These are phyloP conservation scores for Boletus rubroflammeus DNA, from an alignment of 768 basidiomycete genomes.

Conservation along the genomic window DNA sequence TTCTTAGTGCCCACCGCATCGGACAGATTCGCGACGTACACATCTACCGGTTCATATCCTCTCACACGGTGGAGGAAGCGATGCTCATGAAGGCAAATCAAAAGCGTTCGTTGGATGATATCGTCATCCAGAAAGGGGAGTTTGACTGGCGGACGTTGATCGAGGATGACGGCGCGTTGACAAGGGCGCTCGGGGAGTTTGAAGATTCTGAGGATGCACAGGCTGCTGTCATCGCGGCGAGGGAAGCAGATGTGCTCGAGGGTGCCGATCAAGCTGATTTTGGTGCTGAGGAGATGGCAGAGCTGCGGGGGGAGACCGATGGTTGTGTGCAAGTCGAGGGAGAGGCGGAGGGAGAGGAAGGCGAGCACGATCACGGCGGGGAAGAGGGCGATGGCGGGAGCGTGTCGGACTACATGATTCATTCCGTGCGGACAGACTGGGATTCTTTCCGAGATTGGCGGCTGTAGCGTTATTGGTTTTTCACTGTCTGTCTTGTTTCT, in stretches of 20 bases:
- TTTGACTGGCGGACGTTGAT: constrained; percentile 93
- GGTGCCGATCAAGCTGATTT: constrained; percentile 84
- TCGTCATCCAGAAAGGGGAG: constrained; percentile 91
- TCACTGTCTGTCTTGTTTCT: not conserved
- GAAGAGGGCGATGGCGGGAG: constrained; percentile 64
- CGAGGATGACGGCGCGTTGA: constrained; percentile 57
- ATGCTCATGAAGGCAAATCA: constrained; percentile 98
- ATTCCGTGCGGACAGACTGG: constrained; percentile 55
- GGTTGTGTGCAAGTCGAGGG: constrained; percentile 29
- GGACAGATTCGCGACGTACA: constrained; percentile 96
- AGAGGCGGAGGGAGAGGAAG: constrained; percentile 37
- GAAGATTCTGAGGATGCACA: constrained; percentile 86
- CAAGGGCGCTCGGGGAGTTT: constrained; percentile 75
- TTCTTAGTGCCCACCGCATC: constrained; percentile 86
- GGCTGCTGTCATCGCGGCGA: constrained; percentile 74
- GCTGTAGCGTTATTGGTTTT: constrained; percentile 32
- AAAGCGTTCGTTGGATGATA: constrained; percentile 84
- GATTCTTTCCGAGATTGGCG: constrained; percentile 76
- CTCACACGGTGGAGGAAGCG: constrained; percentile 91
- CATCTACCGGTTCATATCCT: constrained; percentile 91
- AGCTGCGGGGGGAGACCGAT: constrained; percentile 28
- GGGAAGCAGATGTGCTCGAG: constrained; percentile 66
- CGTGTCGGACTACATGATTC: constrained; percentile 82
- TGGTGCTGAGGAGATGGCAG: constrained; percentile 41
- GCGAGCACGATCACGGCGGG: constrained; percentile 35